phyloP scores from a whole-genome alignment of 179 eudicot species.

The Pouteria campechiana region DNA sequence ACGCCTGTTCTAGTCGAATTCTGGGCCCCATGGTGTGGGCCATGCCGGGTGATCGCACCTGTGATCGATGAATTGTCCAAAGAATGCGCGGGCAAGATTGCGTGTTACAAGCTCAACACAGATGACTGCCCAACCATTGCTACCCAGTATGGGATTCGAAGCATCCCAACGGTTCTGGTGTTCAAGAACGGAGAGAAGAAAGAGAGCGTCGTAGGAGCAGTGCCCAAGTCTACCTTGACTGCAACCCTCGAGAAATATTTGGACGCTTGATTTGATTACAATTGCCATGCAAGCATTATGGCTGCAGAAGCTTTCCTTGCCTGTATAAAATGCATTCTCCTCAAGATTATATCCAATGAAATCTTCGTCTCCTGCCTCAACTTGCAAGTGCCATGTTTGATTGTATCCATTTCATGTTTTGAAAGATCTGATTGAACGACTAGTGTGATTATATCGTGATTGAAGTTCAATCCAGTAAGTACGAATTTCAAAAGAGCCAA shows the following conservation, averaged over 20 bases:
- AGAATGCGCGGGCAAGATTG: slow-evolving; percentile 59
- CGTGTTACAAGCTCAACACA: slow-evolving; percentile 74
- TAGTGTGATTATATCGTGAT: too few relatives aligned
- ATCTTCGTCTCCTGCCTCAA: too few relatives aligned
- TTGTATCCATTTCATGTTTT: too few relatives aligned
- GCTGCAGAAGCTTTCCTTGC: background rate
- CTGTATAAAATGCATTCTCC: background rate
- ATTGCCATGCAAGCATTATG: slow-evolving; percentile 4
- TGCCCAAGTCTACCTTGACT: slow-evolving; percentile 64
- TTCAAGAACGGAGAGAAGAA: slow-evolving; percentile 91
- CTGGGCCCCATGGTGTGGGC: slow-evolving; percentile 99
- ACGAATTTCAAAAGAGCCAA: too few relatives aligned
- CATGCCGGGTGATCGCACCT: slow-evolving; percentile 87
- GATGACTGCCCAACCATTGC: slow-evolving; percentile 77
- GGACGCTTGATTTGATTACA: too few relatives aligned
- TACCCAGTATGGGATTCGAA: slow-evolving; percentile 65
- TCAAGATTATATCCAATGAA: slow-evolving; percentile 4
- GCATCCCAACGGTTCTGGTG: slow-evolving; percentile 83
- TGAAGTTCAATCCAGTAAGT: too few relatives aligned
- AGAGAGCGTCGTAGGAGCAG: slow-evolving; percentile 85
- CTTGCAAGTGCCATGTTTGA: too few relatives aligned
- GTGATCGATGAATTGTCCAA: slow-evolving; percentile 64
- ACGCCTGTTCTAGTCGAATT: slow-evolving; percentile 73
- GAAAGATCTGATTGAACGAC: too few relatives aligned
- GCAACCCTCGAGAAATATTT: slow-evolving; percentile 56